These are phyloP conservation scores for Dryas integrifolia DNA, from an alignment of 331 rosid species.

Conservation along the genomic window DNA sequence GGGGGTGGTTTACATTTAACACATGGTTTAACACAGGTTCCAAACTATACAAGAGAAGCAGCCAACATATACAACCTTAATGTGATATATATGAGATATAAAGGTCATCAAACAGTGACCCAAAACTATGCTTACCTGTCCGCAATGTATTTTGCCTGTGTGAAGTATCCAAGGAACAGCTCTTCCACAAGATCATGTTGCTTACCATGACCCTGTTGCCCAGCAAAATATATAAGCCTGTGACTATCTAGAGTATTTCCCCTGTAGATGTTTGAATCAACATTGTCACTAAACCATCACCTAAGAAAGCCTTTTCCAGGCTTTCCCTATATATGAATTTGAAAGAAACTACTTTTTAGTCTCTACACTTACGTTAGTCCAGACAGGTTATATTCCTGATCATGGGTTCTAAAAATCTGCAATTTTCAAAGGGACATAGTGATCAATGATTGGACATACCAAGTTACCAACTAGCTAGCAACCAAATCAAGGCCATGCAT, in stretches of 20 bases:
- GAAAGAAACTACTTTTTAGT: neutral
- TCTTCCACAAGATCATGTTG: constrained; percentile 83
- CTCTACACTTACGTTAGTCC: constrained; percentile 79
- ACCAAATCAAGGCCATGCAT: too few species aligned
- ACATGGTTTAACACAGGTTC: neutral
- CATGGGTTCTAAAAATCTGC: constrained; percentile 61
- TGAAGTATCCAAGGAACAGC: constrained; percentile 72
- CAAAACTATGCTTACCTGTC: constrained; percentile 45
- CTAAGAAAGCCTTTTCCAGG: constrained; percentile 6
- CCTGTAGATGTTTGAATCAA: constrained; percentile 44
- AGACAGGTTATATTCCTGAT: constrained; percentile 52
- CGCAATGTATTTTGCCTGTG: constrained; percentile 79
- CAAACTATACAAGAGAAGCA: neutral
- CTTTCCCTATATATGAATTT: neutral
- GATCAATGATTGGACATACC: neutral
- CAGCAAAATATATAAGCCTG: constrained; percentile 72
- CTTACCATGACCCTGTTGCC: constrained; percentile 62
- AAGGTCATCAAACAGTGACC: neutral
- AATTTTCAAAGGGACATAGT: constrained; percentile 22
- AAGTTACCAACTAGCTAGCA: too few species aligned
- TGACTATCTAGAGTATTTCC: constrained; percentile 92
- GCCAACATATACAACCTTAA: neutral
- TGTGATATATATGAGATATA: neutral
- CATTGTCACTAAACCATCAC: constrained; percentile 10
- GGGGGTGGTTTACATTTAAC: neutral